A percentile compares a stretch with the other conserved stretches of the same genome.
phyloP scores from a whole-genome alignment of 805 yeast species.

The Cyberlindnera xylosilytica region DNA sequence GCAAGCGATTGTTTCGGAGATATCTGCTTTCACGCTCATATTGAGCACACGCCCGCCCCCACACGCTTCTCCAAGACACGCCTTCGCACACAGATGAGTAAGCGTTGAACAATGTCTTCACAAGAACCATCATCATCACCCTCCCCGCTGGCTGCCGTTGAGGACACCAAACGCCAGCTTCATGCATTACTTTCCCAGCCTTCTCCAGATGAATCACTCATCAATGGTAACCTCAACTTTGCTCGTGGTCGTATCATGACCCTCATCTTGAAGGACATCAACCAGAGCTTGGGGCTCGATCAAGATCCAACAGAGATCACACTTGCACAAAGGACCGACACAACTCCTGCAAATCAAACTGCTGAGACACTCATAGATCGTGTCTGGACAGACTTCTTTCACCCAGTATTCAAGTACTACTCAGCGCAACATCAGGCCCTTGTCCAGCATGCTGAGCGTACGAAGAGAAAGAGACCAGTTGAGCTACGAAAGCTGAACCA shows the following conservation, averaged over 20 bases:
- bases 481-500: conserved; percentile 57
- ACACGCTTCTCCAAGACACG: too few species aligned
- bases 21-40: too few species aligned
- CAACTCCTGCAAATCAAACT: conserved; percentile 4
- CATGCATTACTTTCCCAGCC: conserved; percentile 6
- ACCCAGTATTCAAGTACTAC: conserved; percentile 58
- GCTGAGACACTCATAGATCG: conserved; percentile 41
- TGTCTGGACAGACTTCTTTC: conserved; percentile 61
- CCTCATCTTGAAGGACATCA: conserved; percentile 40
- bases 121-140: conserved; percentile 2
- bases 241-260: conserved; percentile 44
- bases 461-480: conserved; percentile 32
- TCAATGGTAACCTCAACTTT: conserved; percentile 43
- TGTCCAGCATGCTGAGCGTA: neutral
- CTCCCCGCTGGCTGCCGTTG: conserved; percentile 3
- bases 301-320: conserved; percentile 1
- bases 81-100: neutral
- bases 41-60: too few species aligned
- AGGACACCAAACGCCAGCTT: conserved; percentile 11
- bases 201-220: conserved; percentile 22
- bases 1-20: too few species aligned
- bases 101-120: neutral
- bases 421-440: conserved; percentile 16
- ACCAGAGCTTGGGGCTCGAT: conserved; percentile 9
- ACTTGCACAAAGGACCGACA: conserved; percentile 10